Percentiles rank a stretch among this genome's conserved stretches.
Conservation (phyloP, 495 filamentous ascomycete genomes). For the Penicillium roqueforti region DNA sequence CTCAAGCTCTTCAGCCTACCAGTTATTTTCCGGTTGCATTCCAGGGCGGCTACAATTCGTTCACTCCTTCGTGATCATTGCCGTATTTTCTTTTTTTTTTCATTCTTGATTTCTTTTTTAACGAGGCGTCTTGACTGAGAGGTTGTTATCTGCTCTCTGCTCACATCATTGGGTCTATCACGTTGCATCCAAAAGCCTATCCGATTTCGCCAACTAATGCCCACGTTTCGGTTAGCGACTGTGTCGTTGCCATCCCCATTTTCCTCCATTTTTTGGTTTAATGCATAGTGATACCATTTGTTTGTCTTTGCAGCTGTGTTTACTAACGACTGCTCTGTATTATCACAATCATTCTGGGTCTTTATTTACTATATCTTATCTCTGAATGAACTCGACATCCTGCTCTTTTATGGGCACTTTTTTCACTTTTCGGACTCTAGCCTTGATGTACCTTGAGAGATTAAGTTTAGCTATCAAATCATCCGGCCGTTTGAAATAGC, state of each 20-base stretch:
- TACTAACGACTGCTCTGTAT: slow-evolving; percentile 28
- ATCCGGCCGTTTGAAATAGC: background rate
- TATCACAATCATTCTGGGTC: slow-evolving; percentile 16
- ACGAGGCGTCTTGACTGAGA: slow-evolving; percentile 31
- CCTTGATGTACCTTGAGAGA: background rate
- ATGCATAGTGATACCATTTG: slow-evolving; percentile 42
- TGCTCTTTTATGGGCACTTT: slow-evolving; percentile 4
- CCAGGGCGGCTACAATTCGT: slow-evolving; percentile 22
- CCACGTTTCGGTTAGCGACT: slow-evolving; percentile 19
- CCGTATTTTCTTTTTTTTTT: slow-evolving; percentile 23
- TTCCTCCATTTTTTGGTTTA: slow-evolving; percentile 14
- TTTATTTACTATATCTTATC: slow-evolving; percentile 5
- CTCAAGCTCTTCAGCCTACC: slow-evolving; percentile 21
- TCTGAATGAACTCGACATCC: slow-evolving; percentile 11
- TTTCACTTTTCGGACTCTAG: background rate
- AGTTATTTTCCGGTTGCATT: slow-evolving; percentile 25
- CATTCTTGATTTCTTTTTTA: slow-evolving; percentile 10
- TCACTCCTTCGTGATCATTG: slow-evolving; percentile 15
- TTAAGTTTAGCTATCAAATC: background rate
- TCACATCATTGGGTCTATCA: slow-evolving; percentile 22
- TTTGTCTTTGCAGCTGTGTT: slow-evolving; percentile 26
- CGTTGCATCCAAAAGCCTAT: slow-evolving; percentile 31
- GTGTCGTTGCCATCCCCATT: slow-evolving; percentile 15
- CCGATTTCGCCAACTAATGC: slow-evolving; percentile 21
- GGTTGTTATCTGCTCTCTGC: slow-evolving; percentile 19